Evolutionary conservation across 2,329 filamentous ascomycete species (phyloP).

Genomic region (Epicoccum sorghinum): DNA sequence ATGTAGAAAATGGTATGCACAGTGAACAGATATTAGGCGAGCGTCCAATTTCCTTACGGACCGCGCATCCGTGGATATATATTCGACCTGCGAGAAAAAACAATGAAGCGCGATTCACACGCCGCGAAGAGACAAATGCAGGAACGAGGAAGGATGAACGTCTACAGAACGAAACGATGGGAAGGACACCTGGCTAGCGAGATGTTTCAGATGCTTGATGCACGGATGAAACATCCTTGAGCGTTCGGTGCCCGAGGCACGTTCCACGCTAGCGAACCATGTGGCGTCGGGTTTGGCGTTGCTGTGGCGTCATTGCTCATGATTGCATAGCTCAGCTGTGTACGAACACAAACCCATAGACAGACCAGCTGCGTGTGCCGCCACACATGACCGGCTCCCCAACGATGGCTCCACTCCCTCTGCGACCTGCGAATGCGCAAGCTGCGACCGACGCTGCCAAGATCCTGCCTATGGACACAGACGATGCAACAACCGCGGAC

Average conservation of each 20-base stretch:
- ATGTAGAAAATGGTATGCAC: constrained; percentile 1
- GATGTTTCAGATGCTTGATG: constrained; percentile 35
- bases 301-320: constrained; percentile 17
- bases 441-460: constrained; percentile 12
- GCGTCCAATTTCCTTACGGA: constrained; percentile 26
- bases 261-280: constrained; percentile 20
- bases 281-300: constrained; percentile 34
- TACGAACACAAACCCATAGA: background rate
- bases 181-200: constrained; percentile 20
- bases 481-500: constrained; percentile 22
- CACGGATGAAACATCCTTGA: constrained; percentile 45
- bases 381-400: constrained; percentile 31
- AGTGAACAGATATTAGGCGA: constrained; percentile 29
- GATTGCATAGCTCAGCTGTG: background rate
- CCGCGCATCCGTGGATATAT: constrained; percentile 27
- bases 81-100: constrained; percentile 28
- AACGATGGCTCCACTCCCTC: constrained; percentile 33
- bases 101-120: constrained; percentile 4
- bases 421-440: constrained; percentile 28
- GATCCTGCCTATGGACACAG: constrained; percentile 12
- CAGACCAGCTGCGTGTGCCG: constrained; percentile 18
- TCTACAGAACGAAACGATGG: constrained; percentile 12
- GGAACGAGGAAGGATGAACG: constrained; percentile 10
- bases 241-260: constrained; percentile 25
- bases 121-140: constrained; percentile 4